Base-by-base conservation (phyloP, 306 rosid species). In the Quillaja saponaria region DNA sequence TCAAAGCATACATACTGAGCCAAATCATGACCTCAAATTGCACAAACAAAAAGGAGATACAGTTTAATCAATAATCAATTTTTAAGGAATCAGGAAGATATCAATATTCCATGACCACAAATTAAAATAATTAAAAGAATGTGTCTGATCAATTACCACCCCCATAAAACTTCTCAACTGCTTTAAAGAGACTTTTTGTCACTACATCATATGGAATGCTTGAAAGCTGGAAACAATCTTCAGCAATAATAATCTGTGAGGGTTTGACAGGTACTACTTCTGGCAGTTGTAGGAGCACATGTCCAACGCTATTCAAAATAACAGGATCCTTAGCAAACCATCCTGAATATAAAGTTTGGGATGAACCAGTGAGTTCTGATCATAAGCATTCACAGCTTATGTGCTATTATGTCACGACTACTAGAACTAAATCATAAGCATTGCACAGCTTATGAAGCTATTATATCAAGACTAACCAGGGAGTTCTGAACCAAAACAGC, bases 311-410 rank as follows among this genome's bases (percentile, higher is more conserved):
- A 53, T 63, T 84, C 71, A 92, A 81, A 78, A 81, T 53, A 42
- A 31, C 48, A 10, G 90, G 87, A 74, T 88, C 85, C 87, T 94
- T 81, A 18, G 98, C 88, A 72, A 92, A 88, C 95, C 98, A 92
- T 73, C 98, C 98, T 92, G 82, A 40, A 75, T 42, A 21, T 52
- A 63, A 82, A 80, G 60, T 55, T 52, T 40, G 68, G 64, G 79
- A 74, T 52, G 58, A 72, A 65, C 46, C 13, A 76, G 31, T 45
- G 45, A 46, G 13, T 12, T n/a, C 28, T 10, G 55, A 64, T 44
- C 14, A 50, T 8, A n/a, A 61, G 35, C 10, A 55, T 9, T 5
- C 6, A 25, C n/a, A n/a, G n/a, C n/a, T n/a, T n/a, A n/a, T n/a
- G n/a, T 10, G 16, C 8, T 20, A 6, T 50, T 10, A 42, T 42